These are phyloP conservation scores for Amphirosellinia nigrospora DNA, from an alignment of 495 filamentous ascomycete genomes.

Conservation along the genomic window DNA sequence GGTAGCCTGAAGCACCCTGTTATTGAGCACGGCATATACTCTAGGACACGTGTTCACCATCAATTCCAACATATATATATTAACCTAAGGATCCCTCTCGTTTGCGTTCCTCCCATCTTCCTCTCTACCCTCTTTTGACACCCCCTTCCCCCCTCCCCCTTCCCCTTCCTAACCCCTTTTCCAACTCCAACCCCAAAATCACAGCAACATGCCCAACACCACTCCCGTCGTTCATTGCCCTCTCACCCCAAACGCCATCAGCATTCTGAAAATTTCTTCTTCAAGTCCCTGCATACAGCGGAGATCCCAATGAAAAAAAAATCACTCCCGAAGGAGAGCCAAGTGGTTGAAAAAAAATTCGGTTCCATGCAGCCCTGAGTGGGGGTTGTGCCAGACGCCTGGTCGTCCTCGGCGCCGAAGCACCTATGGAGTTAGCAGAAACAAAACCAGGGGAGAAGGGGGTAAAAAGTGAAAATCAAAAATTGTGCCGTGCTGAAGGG, in stretches of 20 bases:
- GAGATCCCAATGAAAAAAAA: slow-evolving; percentile 28
- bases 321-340: slow-evolving; percentile 3
- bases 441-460: slow-evolving; percentile 1
- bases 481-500: slow-evolving; percentile 4
- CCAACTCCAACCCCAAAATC: neutral
- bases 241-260: no score
- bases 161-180: neutral
- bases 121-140: neutral
- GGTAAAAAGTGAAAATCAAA: slow-evolving; percentile 23
- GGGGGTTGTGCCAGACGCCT: slow-evolving; percentile 20
- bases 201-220: neutral
- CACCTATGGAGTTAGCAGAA: slow-evolving; percentile 19
- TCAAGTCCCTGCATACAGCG: slow-evolving; percentile 23
- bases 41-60: neutral
- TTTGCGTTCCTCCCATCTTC: neutral
- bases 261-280: slow-evolving; percentile 18
- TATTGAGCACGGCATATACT: neutral
- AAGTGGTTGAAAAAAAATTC: slow-evolving; percentile 9
- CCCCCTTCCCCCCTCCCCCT: neutral
- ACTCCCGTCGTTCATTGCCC: neutral
- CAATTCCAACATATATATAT: neutral
- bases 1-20: neutral
- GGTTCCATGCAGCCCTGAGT: slow-evolving; percentile 18
- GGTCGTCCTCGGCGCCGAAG: slow-evolving; percentile 18
- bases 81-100: neutral